Evolutionary conservation across 2,329 filamentous ascomycete species (phyloP).

Genomic region (Emydomyces testavorans): DNA sequence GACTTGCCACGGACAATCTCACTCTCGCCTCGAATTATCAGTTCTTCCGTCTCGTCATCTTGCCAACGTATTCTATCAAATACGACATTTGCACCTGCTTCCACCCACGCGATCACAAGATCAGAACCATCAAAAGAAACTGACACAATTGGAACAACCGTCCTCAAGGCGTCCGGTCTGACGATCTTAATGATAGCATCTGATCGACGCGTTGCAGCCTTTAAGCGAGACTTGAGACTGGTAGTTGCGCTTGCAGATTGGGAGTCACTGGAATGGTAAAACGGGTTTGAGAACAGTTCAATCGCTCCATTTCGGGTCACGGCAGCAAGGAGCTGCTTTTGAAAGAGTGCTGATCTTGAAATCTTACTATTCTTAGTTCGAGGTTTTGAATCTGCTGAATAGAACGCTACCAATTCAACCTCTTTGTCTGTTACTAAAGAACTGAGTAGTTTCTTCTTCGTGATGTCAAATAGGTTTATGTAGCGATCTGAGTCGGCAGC

Average conservation of each 20-base stretch:
- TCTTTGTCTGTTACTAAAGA: slow-evolving; percentile 41
- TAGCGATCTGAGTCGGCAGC: slow-evolving; percentile 41
- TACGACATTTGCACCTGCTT: slow-evolving; percentile 39
- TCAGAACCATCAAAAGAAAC: slow-evolving; percentile 37
- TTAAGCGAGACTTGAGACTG: slow-evolving; percentile 36
- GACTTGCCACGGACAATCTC: slow-evolving; percentile 37
- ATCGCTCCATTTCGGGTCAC: slow-evolving; percentile 40
- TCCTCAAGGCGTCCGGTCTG: slow-evolving; percentile 31
- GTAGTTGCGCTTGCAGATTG: slow-evolving; percentile 21
- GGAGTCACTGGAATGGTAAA: slow-evolving; percentile 26
- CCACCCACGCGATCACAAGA: slow-evolving; percentile 38
- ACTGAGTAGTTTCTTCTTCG: slow-evolving; percentile 34
- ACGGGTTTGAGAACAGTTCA: slow-evolving; percentile 42
- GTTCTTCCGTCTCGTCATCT: slow-evolving; percentile 34
- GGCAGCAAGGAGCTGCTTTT: slow-evolving; percentile 36
- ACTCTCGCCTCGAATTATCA: slow-evolving; percentile 36
- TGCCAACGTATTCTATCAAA: slow-evolving; percentile 42
- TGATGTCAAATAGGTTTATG: slow-evolving; percentile 40
- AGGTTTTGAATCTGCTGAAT: slow-evolving; percentile 20
- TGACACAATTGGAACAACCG: slow-evolving; percentile 34
- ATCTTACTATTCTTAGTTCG: slow-evolving; percentile 13
- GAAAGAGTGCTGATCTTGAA: slow-evolving; percentile 15
- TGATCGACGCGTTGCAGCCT: slow-evolving; percentile 36
- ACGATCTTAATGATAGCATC: slow-evolving; percentile 37
- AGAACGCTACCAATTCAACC: slow-evolving; percentile 31